Base-by-base conservation (phyloP, 106 monocot genomes). In the Allium cepa region DNA sequence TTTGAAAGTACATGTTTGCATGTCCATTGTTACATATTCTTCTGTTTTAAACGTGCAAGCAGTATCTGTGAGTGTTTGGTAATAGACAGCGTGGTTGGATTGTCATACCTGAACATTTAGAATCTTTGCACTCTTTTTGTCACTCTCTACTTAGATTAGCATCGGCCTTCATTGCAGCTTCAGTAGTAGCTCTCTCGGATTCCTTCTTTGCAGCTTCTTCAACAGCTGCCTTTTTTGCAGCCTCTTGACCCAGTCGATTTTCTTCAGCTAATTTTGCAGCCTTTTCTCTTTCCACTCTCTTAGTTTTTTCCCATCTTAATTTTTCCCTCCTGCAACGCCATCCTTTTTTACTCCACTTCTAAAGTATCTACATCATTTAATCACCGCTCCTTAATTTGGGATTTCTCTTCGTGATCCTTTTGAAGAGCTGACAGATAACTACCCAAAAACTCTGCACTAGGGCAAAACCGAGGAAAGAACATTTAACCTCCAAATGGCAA, bases 351-450 rank as follows among this genome's bases (percentile, higher is more conserved):
- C 11, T 83, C 81, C 72, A 85, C 96, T 78, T 91, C 88, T 78
- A 88, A 53, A 59, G 87, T 82, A 53, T 88, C 96, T 76, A 86
- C 96, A 72, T 91, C 83, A 82, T 77, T 86, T 78, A 96, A 88
- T 82, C 82, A 71, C 49, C 79, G 71, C 64, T 96, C 96, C 69
- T 85, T 88, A 60, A 87, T 86, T 64, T 80, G 88, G 9, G 86
- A 96, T 80, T 82, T 88, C 73, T 92, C 81, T 76, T 88, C 80
- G 77, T 96, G 92, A 76, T 88, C 81, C 68, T 84, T 86, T 82
- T 92, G 92, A 26, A 92, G 11, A 10, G 78, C 71, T 48, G 92
- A 88, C 71, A 96, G 77, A 72, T 86, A 91, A 52, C 61, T 83
- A 80, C 88, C 82, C 51, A 86, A 72, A 57, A 83, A 79, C 72